Percentiles rank a stretch among this genome's conserved stretches.
These are phyloP conservation scores for Symbiodinium pilosum DNA, from an alignment of 73 alveolate genomes.

Conservation along the genomic window DNA sequence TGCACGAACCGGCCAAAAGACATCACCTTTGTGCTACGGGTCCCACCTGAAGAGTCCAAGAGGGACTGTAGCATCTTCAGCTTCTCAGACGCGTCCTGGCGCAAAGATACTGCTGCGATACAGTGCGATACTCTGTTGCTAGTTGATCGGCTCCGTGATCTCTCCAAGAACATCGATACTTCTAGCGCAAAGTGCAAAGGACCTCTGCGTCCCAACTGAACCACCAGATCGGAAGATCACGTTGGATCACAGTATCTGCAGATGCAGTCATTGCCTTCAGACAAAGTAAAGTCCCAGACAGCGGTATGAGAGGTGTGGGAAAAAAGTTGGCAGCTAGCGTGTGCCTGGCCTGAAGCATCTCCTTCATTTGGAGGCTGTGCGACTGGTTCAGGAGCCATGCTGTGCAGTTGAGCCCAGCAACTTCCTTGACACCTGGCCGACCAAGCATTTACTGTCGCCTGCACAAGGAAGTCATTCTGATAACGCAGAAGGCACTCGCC, in stretches of 20 bases:
- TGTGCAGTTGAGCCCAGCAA: constrained; percentile 39
- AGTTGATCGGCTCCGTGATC: background rate
- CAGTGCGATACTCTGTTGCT: background rate
- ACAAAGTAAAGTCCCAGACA: background rate
- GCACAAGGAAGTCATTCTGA: background rate
- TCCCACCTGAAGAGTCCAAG: background rate
- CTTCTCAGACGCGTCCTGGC: background rate
- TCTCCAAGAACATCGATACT: background rate
- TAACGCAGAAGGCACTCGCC: background rate
- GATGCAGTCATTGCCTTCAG: background rate
- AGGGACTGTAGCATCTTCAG: background rate
- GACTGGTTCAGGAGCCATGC: constrained; percentile 65
- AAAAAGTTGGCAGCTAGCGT: background rate
- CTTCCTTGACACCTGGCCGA: background rate
- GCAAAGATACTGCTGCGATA: background rate
- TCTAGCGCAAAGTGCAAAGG: too few species aligned
- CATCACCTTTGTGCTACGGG: too few species aligned
- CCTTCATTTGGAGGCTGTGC: constrained; percentile 6
- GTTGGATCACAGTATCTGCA: background rate
- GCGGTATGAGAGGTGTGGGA: background rate
- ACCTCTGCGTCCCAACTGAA: background rate
- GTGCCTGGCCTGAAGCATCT: constrained; percentile 45
- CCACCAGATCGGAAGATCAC: background rate
- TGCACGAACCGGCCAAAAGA: background rate
- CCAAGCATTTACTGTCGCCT: background rate